Percentiles rank a stretch among this genome's conserved stretches.
Evolutionary conservation across 176 grass and related monocot species (phyloP).

Genomic region (Secale cereale): DNA sequence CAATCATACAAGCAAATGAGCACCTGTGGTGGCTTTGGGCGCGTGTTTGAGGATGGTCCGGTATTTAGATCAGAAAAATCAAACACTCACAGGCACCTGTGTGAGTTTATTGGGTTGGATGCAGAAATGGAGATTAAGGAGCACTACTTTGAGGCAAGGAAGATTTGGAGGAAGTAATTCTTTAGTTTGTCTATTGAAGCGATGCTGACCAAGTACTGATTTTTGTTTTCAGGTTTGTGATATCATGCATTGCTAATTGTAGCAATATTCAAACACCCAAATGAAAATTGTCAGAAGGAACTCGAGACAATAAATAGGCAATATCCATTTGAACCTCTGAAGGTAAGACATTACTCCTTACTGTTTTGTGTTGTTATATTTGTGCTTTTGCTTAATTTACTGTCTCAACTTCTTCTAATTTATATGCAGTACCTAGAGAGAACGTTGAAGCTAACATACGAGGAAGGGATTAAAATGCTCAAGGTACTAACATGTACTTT

Average conservation of each 20-base stretch:
- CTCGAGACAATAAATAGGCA: conserved; percentile 76
- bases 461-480: no score
- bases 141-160: conserved; percentile 86
- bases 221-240: conserved; percentile 65
- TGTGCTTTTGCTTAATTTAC: no score
- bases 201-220: not conserved
- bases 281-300: conserved; percentile 64
- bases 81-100: conserved; percentile 89
- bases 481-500: no score
- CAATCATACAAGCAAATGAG: conserved; percentile 87
- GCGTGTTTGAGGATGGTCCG: conserved; percentile 80
- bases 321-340: conserved; percentile 80
- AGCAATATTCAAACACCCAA: no score
- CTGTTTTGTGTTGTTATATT: no score
- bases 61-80: conserved; percentile 89
- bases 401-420: no score
- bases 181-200: not conserved
- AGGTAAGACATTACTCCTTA: conserved; percentile 42
- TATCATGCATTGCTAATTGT: no score
- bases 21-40: conserved; percentile 71
- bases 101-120: no score
- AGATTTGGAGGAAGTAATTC: not conserved
- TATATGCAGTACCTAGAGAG: no score
- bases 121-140: conserved; percentile 95
- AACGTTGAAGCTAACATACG: no score